Evolutionary conservation across 768 basidiomycete species (phyloP).

Genomic region (Russula brevipes): DNA sequence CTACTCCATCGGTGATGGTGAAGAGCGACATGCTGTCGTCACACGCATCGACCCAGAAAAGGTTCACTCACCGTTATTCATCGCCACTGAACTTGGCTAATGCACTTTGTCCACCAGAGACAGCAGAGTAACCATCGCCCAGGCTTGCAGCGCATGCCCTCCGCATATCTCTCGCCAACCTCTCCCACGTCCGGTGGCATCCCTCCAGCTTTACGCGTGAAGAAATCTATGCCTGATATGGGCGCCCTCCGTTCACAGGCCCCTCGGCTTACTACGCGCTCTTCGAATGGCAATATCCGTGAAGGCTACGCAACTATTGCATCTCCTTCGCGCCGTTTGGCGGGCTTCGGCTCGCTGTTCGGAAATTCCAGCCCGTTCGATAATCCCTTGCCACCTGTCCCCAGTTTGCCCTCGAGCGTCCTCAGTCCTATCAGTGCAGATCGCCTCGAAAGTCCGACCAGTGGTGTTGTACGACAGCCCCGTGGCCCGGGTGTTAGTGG

Average conservation of each 20-base stretch:
- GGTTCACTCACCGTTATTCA: conserved; percentile 41
- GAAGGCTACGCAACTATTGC: conserved; percentile 83
- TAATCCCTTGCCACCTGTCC: conserved; percentile 64
- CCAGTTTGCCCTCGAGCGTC: conserved; percentile 63
- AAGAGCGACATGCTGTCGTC: conserved; percentile 90
- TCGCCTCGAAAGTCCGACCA: conserved; percentile 35
- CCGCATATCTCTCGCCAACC: conserved; percentile 65
- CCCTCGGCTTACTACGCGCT: conserved; percentile 70
- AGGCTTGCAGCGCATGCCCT: conserved; percentile 72
- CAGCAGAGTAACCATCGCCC: conserved; percentile 46
- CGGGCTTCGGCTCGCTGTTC: conserved; percentile 70
- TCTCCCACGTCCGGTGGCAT: conserved; percentile 40
- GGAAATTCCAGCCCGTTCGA: conserved; percentile 39
- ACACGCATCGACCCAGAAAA: conserved; percentile 82
- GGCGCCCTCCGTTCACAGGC: conserved; percentile 77
- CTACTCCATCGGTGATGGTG: conserved; percentile 88
- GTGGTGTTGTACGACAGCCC: conserved; percentile 75
- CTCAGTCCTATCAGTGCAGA: conserved; percentile 39
- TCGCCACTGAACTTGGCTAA: neutral
- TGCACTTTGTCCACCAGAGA: conserved; percentile 9
- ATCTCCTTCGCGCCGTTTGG: conserved; percentile 71
- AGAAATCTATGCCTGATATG: conserved; percentile 99
- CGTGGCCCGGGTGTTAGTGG: conserved; percentile 75
- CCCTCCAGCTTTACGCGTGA: conserved; percentile 64
- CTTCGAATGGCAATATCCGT: conserved; percentile 86